Evolutionary conservation across 768 basidiomycete genomes (phyloP), one percentile per base, ranked within the genome.

Genomic region (Sistotremastrum niveocremeum): DNA sequence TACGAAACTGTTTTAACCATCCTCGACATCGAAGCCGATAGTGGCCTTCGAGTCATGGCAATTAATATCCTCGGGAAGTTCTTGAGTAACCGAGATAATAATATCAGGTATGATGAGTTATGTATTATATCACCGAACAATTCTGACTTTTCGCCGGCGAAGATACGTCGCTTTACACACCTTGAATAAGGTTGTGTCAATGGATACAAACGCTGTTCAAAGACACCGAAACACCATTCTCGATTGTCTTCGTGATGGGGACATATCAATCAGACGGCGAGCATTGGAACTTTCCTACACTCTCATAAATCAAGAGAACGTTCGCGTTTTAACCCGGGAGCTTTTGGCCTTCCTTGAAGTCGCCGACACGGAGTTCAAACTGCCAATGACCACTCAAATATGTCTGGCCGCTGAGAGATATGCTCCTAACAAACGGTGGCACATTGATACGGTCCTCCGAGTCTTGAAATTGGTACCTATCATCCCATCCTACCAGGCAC

Each of bases 51-150:
- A 2, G 93, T 98, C 39, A 97, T 99, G 95, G 95, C 95, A 0
- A 99, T 99, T 63, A 99, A 99, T 60, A 98, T 98, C 47, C 74
- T 99, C 34, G 95, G 95, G 46, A 98, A 97, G 65, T 98, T 98
- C 68, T 68, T 99, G 59, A 83, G 87, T 60, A 99, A 99, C 64
- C 74, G 88, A 34, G 95, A 99, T 59, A 99, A 99, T 65, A 99
- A 98, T 59, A 98, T 99, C 54, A 81, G 94, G 93, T 94, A 59
- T 41, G 31, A 29, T 4, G 6, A 11, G 20, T n/a, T 36, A 7
- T 30, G 30, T 40, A 37, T 35, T 30, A 32, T 33, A 37, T 6
- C 34, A 5, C n/a, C 44, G 9, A 4, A 5, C 29, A 4, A 33
- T 31, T 30, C 32, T 42, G 10, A 37, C 28, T 8, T 28, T 4